These are phyloP conservation scores for Blumeria hordei DNA, from an alignment of 2,329 filamentous ascomycete species.

Conservation along the genomic window DNA sequence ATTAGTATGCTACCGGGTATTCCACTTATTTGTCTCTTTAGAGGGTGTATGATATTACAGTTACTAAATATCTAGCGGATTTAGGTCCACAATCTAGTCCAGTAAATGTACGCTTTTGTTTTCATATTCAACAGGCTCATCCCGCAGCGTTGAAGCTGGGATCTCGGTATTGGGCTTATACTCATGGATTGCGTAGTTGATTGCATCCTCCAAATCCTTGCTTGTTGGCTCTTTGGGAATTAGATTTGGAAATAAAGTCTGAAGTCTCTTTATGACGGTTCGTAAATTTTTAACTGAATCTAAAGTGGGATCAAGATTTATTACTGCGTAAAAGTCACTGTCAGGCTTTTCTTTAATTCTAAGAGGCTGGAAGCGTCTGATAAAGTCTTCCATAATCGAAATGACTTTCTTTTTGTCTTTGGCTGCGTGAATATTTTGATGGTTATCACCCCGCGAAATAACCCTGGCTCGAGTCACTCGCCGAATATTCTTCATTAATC, in stretches of 20 bases:
- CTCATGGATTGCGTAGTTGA: constrained; percentile 47
- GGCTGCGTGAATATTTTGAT: constrained; percentile 85
- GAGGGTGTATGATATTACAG: too few species aligned
- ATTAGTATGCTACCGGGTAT: too few species aligned
- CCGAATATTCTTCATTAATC: constrained; percentile 45
- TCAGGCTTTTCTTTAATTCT: constrained; percentile 47
- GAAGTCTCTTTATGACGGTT: constrained; percentile 44
- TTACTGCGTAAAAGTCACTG: constrained; percentile 56
- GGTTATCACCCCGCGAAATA: constrained; percentile 71
- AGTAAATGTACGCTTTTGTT: too few species aligned
- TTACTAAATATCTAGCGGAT: too few species aligned
- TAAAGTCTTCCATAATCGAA: constrained; percentile 85
- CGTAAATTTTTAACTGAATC: constrained; percentile 76
- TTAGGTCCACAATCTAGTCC: too few species aligned
- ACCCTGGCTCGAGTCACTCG: constrained; percentile 57
- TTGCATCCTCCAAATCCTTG: constrained; percentile 56
- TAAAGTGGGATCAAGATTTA: constrained; percentile 55
- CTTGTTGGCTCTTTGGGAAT: constrained; percentile 45
- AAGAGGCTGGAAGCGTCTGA: constrained; percentile 61
- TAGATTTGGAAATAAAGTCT: constrained; percentile 55
- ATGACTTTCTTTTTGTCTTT: constrained; percentile 51
- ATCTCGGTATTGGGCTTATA: constrained; percentile 16
- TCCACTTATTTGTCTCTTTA: too few species aligned
- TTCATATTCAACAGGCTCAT: too few species aligned
- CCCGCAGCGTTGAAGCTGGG: too few species aligned